Conservation (phyloP, 192 early-diverging fungal genomes). For the Umbelopsis sp. region DNA sequence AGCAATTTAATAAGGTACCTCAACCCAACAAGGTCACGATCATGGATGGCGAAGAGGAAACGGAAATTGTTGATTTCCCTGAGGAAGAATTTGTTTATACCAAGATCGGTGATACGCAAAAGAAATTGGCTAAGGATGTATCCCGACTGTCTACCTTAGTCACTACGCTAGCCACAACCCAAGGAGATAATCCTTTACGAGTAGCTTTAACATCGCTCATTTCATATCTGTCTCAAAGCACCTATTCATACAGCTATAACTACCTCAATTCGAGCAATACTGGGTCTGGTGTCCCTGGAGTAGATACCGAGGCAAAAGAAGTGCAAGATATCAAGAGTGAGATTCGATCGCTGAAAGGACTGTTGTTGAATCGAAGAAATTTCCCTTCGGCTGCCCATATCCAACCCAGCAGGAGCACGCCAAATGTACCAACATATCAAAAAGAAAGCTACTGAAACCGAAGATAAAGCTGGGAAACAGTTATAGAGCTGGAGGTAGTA, state of each 20-base stretch:
- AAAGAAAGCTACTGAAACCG: background rate
- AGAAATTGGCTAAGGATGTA: background rate
- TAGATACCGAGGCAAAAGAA: conserved; percentile 14
- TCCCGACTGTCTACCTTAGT: background rate
- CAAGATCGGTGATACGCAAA: conserved; percentile 12
- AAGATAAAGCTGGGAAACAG: background rate
- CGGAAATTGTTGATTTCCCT: background rate
- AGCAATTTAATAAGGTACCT: background rate
- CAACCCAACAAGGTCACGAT: background rate
- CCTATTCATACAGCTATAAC: conserved; percentile 17
- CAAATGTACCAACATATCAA: conserved; percentile 3
- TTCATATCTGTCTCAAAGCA: conserved; percentile 9
- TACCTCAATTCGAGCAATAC: conserved; percentile 7
- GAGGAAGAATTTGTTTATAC: background rate
- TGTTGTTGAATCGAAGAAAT: conserved; percentile 50
- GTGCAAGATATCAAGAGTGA: conserved; percentile 48
- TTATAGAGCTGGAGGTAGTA: background rate
- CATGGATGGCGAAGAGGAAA: background rate
- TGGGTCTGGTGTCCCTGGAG: conserved; percentile 1
- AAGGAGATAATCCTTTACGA: background rate
- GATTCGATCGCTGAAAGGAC: conserved; percentile 49
- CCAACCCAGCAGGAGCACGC: conserved; percentile 8
- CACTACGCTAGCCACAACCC: background rate
- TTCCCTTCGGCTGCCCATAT: conserved; percentile 37
- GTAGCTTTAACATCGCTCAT: background rate